Conservation (phyloP, 441 rosid species). For the Eutrema salsugineum region DNA sequence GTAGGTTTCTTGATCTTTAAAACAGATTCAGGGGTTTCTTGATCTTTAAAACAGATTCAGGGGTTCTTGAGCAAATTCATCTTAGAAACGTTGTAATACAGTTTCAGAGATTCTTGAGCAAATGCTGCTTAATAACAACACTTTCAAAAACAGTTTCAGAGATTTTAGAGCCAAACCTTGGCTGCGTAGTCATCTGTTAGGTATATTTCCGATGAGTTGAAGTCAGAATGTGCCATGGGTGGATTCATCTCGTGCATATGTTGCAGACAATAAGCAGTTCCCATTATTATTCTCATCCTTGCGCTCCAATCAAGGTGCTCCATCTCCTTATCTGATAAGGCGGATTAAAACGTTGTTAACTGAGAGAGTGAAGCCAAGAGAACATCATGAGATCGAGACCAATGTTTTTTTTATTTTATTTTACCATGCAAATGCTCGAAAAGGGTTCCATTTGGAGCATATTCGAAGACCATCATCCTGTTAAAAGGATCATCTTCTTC, state of each 20-base stretch:
- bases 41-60: constrained; percentile 33
- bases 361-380: not conserved
- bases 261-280: constrained; percentile 85
- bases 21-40: not conserved
- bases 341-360: not conserved
- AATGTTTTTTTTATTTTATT: too few relatives aligned
- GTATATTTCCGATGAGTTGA: constrained; percentile 84
- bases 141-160: not conserved
- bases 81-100: constrained; percentile 56
- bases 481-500: constrained; percentile 81
- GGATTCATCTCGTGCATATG: constrained; percentile 92
- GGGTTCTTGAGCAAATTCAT: constrained; percentile 72
- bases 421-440: constrained; percentile 94
- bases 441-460: constrained; percentile 97
- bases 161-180: constrained; percentile 48
- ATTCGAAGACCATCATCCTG: constrained; percentile 93
- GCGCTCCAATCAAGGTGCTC: constrained; percentile 85
- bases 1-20: not conserved
- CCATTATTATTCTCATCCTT: constrained; percentile 81
- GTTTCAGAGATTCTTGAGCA: constrained; percentile 75
- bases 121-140: constrained; percentile 47
- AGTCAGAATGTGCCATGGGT: constrained; percentile 87
- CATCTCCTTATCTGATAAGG: constrained; percentile 70
- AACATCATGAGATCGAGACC: not conserved
- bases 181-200: constrained; percentile 96